Percentiles rank a stretch among this genome's conserved stretches.
phyloP scores from a whole-genome alignment of 2,329 filamentous ascomycete genomes.

The Trichoderma arundinaceum region DNA sequence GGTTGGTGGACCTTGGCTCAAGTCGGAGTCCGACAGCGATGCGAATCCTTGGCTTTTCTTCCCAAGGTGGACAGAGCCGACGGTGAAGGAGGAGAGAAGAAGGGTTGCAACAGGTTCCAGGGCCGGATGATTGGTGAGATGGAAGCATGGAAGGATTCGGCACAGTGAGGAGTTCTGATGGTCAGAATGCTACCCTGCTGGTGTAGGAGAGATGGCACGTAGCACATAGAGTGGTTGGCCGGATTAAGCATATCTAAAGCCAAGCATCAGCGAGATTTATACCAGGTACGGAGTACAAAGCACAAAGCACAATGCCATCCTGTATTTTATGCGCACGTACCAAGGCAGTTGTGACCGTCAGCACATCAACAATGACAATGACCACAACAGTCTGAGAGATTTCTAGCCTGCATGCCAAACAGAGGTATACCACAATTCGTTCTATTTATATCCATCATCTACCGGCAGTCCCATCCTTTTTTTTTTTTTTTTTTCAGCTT shows the following conservation, averaged over 20 bases:
- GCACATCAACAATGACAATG: too few relatives aligned
- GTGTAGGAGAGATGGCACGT: not conserved
- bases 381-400: too few relatives aligned
- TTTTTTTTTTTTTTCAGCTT: not conserved
- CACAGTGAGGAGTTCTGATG: not conserved
- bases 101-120: not conserved
- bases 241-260: not conserved
- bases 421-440: too few relatives aligned
- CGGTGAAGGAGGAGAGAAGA: not conserved
- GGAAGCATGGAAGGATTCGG: not conserved
- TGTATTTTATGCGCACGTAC: too few relatives aligned
- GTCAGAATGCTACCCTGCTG: not conserved
- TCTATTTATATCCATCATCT: too few relatives aligned
- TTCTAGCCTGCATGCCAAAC: too few relatives aligned
- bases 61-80: too few relatives aligned
- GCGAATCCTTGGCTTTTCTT: not conserved
- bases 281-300: too few relatives aligned
- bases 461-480: not conserved
- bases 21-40: not conserved
- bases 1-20: conserved; percentile 19
- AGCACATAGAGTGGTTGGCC: not conserved
- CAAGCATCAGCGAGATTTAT: too few relatives aligned
- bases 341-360: too few relatives aligned
- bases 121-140: conserved; percentile 14
- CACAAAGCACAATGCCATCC: too few relatives aligned